These are phyloP conservation scores for Stylosanthes scabra DNA, from an alignment of 331 rosid species.

Conservation along the genomic window DNA sequence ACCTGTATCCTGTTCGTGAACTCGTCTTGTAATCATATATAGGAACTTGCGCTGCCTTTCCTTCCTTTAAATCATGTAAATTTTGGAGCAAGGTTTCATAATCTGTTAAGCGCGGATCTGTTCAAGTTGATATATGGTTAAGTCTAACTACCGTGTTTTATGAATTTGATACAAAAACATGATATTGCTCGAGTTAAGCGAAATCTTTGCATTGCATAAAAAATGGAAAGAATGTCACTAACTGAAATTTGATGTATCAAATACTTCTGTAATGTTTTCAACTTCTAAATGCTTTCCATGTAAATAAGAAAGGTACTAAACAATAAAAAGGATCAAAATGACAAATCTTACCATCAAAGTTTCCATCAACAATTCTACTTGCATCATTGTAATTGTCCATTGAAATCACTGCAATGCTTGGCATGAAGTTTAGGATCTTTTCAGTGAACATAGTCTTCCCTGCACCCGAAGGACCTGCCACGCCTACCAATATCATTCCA, in stretches of 20 bases:
- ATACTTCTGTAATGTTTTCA: background rate
- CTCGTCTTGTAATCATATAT: constrained; percentile 93
- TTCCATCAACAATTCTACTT: constrained; percentile 97
- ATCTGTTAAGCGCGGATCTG: constrained; percentile 99
- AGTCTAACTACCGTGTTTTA: constrained; percentile 15
- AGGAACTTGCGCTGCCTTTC: constrained; percentile 78
- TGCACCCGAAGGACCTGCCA: constrained; percentile 99
- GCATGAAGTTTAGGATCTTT: constrained; percentile 91
- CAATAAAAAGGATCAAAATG: constrained; percentile 35
- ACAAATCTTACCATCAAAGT: constrained; percentile 79
- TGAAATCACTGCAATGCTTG: constrained; percentile 92
- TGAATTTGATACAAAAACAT: constrained; percentile 30
- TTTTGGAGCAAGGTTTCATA: constrained; percentile 87
- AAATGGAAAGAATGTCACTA: constrained; percentile 14
- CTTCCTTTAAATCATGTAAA: constrained; percentile 78
- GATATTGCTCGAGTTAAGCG: constrained; percentile 7
- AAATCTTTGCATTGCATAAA: constrained; percentile 16
- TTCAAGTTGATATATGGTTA: constrained; percentile 30
- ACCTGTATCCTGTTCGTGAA: constrained; percentile 91
- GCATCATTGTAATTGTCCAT: constrained; percentile 97
- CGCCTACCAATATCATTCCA: constrained; percentile 88
- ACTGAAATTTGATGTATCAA: background rate
- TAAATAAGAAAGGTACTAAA: background rate
- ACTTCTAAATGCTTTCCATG: background rate
- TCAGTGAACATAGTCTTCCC: constrained; percentile 96